Evolutionary conservation across 2,329 filamentous ascomycete species (phyloP).

Genomic region (Epichloe festucae): DNA sequence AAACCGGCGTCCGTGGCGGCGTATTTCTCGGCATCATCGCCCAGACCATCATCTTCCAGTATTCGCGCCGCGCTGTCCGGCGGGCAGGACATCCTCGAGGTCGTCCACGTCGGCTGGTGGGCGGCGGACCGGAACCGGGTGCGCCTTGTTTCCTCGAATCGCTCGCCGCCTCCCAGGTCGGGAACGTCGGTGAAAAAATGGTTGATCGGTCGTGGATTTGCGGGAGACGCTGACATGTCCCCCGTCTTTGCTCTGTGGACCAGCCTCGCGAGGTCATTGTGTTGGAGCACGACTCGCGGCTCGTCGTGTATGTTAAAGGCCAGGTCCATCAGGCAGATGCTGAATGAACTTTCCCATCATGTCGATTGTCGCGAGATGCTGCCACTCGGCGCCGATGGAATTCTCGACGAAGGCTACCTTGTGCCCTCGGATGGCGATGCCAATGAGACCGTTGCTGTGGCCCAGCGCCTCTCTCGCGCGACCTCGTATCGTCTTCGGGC

Average conservation of each 20-base stretch:
- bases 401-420: slow-evolving; percentile 58
- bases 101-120: slow-evolving; percentile 82
- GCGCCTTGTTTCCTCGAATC: slow-evolving; percentile 63
- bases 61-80: slow-evolving; percentile 64
- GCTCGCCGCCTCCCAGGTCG: slow-evolving; percentile 47
- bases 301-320: slow-evolving; percentile 95
- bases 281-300: slow-evolving; percentile 72
- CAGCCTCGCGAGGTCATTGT: slow-evolving; percentile 65
- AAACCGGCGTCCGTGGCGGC: slow-evolving; percentile 66
- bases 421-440: slow-evolving; percentile 64
- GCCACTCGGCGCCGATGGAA: slow-evolving; percentile 57
- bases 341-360: slow-evolving; percentile 76
- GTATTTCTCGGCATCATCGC: slow-evolving; percentile 57
- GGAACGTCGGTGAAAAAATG: background rate
- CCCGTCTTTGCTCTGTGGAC: slow-evolving; percentile 51
- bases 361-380: slow-evolving; percentile 62
- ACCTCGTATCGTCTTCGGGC: slow-evolving; percentile 63
- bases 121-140: slow-evolving; percentile 82
- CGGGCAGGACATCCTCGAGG: slow-evolving; percentile 75
- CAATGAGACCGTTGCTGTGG: slow-evolving; percentile 68
- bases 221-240: slow-evolving; percentile 45
- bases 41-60: slow-evolving; percentile 45
- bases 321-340: slow-evolving; percentile 86
- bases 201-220: slow-evolving; percentile 33
- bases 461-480: slow-evolving; percentile 72